These are phyloP conservation scores for Lactifluus subvellereus DNA, from an alignment of 768 basidiomycete species.

Conservation along the genomic window DNA sequence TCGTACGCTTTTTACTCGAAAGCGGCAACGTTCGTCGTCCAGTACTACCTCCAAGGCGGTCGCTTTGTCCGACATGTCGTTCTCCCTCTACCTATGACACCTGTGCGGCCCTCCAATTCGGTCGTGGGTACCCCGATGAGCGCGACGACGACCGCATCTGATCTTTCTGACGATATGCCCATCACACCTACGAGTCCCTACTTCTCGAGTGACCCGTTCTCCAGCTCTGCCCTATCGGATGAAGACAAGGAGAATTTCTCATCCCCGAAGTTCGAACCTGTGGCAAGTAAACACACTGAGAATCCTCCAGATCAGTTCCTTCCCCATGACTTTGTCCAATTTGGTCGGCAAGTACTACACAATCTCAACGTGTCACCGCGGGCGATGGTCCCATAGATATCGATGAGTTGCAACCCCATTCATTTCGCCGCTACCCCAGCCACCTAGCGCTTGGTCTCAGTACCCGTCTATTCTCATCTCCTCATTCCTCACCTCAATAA, in stretches of 20 bases:
- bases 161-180: constrained; percentile 79
- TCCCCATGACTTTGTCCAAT: constrained; percentile 75
- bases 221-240: constrained; percentile 56
- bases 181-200: constrained; percentile 72
- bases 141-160: constrained; percentile 64
- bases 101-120: constrained; percentile 43
- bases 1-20: constrained; percentile 96
- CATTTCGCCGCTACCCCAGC: constrained; percentile 15
- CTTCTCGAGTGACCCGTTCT: constrained; percentile 45
- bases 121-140: constrained; percentile 70
- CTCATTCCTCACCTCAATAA: constrained; percentile 48
- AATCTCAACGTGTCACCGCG: constrained; percentile 63
- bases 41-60: constrained; percentile 88
- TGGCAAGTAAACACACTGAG: constrained; percentile 65
- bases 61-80: constrained; percentile 52
- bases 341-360: constrained; percentile 73
- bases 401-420: constrained; percentile 18
- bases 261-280: constrained; percentile 57
- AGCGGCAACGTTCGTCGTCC: constrained; percentile 87
- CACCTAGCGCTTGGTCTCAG: constrained; percentile 22
- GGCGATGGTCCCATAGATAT: constrained; percentile 53
- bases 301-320: constrained; percentile 68
- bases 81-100: constrained; percentile 60
- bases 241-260: constrained; percentile 78
- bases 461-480: constrained; percentile 39